Percentiles rank a stretch among this genome's conserved stretches.
Evolutionary conservation across 1,139 yeast species (phyloP).

Genomic region (Suzukiozyma palmioleophila): DNA sequence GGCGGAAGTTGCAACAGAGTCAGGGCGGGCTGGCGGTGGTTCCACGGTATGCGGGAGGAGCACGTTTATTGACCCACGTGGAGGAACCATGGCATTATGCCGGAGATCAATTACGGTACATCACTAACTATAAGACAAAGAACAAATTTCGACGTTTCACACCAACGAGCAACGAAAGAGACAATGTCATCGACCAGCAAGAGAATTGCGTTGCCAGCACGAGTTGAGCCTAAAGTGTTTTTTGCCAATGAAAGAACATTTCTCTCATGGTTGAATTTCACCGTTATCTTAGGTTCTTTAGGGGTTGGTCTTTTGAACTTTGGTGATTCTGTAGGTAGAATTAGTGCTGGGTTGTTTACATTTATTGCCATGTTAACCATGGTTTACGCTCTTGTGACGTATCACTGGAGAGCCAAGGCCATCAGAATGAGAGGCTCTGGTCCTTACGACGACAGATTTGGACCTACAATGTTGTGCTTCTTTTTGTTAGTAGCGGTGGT

Average conservation of each 20-base stretch:
- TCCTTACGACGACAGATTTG: slow-evolving; percentile 96
- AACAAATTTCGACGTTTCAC: background rate
- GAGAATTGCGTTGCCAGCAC: slow-evolving; percentile 94
- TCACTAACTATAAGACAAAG: too few species aligned
- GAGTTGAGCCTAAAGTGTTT: slow-evolving; percentile 98
- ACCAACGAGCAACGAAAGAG: background rate
- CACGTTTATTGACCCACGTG: background rate
- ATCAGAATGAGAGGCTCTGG: slow-evolving; percentile 96
- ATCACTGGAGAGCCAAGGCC: slow-evolving; percentile 99
- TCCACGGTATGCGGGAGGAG: too few species aligned
- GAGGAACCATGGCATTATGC: background rate
- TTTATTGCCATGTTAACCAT: slow-evolving; percentile 95
- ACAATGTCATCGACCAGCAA: slow-evolving; percentile 39
- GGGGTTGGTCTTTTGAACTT: slow-evolving; percentile 94
- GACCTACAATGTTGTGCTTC: slow-evolving; percentile 97
- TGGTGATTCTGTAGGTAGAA: slow-evolving; percentile 90
- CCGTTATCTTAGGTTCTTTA: slow-evolving; percentile 92
- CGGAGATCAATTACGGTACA: background rate
- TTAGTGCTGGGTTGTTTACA: slow-evolving; percentile 92
- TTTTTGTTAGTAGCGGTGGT: slow-evolving; percentile 89
- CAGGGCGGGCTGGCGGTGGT: too few species aligned
- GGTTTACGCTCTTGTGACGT: slow-evolving; percentile 91
- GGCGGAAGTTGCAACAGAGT: too few species aligned
- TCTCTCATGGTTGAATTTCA: slow-evolving; percentile 95
- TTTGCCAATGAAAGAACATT: slow-evolving; percentile 98